These are phyloP conservation scores for Suillus paluster DNA, from an alignment of 768 basidiomycete species.

Conservation along the genomic window DNA sequence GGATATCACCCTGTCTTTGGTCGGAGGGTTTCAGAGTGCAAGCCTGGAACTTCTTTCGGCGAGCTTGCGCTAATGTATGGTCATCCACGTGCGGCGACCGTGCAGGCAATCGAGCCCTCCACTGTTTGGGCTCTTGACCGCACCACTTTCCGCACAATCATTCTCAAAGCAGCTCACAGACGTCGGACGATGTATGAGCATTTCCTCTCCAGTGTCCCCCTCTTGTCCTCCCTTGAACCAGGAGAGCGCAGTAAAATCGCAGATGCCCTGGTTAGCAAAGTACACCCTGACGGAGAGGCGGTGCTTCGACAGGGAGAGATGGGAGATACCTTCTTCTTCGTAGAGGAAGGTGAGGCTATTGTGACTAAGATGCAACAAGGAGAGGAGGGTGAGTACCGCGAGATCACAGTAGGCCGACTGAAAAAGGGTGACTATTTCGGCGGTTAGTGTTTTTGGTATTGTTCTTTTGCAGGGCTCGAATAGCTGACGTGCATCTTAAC, in stretches of 20 bases:
- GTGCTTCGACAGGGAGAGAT: constrained; percentile 94
- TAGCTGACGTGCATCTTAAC: constrained; percentile 18
- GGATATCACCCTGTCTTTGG: constrained; percentile 75
- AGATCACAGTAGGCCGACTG: constrained; percentile 75
- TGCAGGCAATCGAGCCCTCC: constrained; percentile 79
- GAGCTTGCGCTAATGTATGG: constrained; percentile 99
- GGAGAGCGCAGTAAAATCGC: constrained; percentile 96
- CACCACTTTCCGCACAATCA: constrained; percentile 97
- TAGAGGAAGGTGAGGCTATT: constrained; percentile 91
- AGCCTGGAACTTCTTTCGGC: constrained; percentile 87
- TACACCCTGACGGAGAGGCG: constrained; percentile 81
- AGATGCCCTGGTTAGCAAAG: constrained; percentile 86
- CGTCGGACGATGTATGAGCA: constrained; percentile 96
- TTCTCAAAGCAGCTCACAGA: constrained; percentile 89
- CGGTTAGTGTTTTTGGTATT: constrained; percentile 56
- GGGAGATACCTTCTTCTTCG: constrained; percentile 97
- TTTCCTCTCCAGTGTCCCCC: constrained; percentile 89
- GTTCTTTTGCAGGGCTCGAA: neutral
- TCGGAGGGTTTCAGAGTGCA: constrained; percentile 83
- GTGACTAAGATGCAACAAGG: constrained; percentile 76
- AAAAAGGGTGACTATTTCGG: constrained; percentile 98
- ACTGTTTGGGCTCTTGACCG: constrained; percentile 96
- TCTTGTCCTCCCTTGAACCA: constrained; percentile 84
- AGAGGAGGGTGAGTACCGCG: constrained; percentile 60
- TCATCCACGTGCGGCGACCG: constrained; percentile 93